Conservation (phyloP, 345 rosid species). For the Syzygium oleosum region DNA sequence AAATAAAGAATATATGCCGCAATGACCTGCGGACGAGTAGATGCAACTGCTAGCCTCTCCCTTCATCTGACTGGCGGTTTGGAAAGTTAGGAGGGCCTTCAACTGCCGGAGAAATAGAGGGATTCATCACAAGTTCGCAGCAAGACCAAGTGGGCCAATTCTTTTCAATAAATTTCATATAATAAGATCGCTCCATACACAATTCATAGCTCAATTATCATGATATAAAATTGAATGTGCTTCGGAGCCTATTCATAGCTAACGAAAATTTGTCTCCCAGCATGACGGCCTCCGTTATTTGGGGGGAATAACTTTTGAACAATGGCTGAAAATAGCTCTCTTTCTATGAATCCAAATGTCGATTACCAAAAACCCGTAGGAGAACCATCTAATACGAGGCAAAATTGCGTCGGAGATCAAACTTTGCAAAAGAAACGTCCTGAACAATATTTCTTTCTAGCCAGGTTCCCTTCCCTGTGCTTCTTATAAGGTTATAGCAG, state of each 20-base stretch:
- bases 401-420: no score
- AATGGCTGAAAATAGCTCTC: neutral
- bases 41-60: neutral
- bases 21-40: neutral
- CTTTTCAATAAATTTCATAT: no score
- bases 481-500: neutral
- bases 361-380: neutral
- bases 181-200: neutral
- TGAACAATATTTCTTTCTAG: neutral
- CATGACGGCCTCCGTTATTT: no score
- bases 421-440: neutral
- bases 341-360: neutral
- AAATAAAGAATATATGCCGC: no score
- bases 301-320: neutral
- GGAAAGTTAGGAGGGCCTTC: neutral
- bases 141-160: neutral
- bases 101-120: neutral
- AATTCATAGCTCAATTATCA: no score
- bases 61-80: neutral
- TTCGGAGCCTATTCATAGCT: no score
- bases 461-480: neutral
- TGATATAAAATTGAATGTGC: neutral
- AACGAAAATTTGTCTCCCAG: no score
- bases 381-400: neutral
- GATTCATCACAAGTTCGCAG: neutral